Percentiles rank a stretch among this genome's conserved stretches.
Evolutionary conservation across 306 rosid species (phyloP).

Genomic region (Prunus armeniaca): DNA sequence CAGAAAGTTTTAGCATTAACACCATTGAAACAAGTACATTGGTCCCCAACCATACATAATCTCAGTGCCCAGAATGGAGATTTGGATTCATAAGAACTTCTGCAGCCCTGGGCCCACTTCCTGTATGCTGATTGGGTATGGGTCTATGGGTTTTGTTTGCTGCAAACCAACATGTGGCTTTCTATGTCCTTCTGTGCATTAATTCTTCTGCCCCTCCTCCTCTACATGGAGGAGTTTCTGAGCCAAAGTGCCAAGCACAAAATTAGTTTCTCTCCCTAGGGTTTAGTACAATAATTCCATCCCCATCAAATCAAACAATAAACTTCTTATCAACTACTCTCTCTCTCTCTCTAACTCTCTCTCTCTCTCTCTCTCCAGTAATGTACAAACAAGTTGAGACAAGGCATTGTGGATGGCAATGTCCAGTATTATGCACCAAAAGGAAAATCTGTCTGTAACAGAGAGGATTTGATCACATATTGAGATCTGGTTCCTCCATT

Average conservation of each 20-base stretch:
- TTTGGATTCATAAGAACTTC: not conserved
- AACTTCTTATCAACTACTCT: too few species aligned
- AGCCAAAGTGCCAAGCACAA: not conserved
- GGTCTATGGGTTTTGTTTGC: not conserved
- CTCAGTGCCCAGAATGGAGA: not conserved
- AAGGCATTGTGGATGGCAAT: not conserved
- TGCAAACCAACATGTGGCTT: not conserved
- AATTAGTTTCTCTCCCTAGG: not conserved
- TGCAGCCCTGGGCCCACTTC: not conserved
- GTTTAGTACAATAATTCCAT: not conserved
- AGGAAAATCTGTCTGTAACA: not conserved
- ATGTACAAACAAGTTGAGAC: not conserved
- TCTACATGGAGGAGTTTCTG: not conserved
- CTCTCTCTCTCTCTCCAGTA: not conserved
- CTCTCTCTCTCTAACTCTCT: too few species aligned
- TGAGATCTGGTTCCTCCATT: not conserved
- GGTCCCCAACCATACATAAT: not conserved
- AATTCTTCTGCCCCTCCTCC: not conserved
- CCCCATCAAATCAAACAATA: too few species aligned
- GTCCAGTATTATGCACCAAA: not conserved
- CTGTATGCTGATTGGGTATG: not conserved
- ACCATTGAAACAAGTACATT: not conserved
- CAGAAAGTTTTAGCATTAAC: too few species aligned
- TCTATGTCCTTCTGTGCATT: not conserved
- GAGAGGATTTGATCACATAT: not conserved